Conservation (phyloP, 768 basidiomycete species). For the Agaricus subrufescens region DNA sequence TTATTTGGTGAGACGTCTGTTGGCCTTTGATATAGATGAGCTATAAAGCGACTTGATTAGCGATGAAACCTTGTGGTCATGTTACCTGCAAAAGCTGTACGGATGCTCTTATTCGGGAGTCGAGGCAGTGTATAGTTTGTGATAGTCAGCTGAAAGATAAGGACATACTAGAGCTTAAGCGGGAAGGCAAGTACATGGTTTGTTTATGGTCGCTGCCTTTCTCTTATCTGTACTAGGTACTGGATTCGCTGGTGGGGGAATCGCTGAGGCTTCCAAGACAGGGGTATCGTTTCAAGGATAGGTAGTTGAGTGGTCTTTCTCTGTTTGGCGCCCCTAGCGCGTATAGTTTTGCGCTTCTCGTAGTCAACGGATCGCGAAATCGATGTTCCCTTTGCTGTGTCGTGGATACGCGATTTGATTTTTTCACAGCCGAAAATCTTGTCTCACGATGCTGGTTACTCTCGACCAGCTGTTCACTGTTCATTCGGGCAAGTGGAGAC, state of each 20-base stretch:
- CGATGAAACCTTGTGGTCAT: slow-evolving; percentile 85
- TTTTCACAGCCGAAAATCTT: background rate
- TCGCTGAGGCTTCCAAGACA: slow-evolving; percentile 79
- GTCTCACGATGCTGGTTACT: background rate
- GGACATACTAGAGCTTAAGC: slow-evolving; percentile 78
- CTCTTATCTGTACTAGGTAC: slow-evolving; percentile 51
- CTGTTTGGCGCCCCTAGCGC: background rate
- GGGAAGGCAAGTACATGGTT: slow-evolving; percentile 64
- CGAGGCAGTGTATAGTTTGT: slow-evolving; percentile 85
- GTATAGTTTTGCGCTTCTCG: background rate
- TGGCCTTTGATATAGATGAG: background rate
- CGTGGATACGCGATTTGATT: background rate
- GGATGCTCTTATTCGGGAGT: slow-evolving; percentile 76
- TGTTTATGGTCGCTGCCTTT: background rate
- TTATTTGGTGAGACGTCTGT: slow-evolving; percentile 52
- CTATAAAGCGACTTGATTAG: slow-evolving; percentile 27
- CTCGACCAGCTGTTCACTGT: too few species aligned
- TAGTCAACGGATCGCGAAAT: background rate
- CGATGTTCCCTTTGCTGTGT: background rate
- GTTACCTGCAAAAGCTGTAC: slow-evolving; percentile 90
- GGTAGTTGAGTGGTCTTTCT: background rate
- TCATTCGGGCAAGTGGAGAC: background rate
- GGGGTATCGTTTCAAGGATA: slow-evolving; percentile 87
- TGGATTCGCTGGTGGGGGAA: slow-evolving; percentile 91
- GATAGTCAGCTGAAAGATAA: slow-evolving; percentile 59